phyloP scores from a whole-genome alignment of 345 rosid species.

The Excoecaria cochinchinensis region DNA sequence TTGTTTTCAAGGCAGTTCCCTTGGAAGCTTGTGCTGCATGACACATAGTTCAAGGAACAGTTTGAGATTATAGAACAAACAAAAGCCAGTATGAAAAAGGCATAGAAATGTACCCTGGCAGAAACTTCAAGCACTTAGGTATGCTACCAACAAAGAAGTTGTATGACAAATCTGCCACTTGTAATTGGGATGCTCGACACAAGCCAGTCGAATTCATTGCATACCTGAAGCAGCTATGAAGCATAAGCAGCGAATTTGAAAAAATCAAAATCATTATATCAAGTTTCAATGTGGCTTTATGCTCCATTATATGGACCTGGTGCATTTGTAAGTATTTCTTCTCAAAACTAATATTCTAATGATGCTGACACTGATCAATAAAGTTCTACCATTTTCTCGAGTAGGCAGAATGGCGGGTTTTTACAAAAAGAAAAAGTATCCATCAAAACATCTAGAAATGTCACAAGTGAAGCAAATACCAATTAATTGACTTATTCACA shows the following conservation, averaged over 20 bases:
- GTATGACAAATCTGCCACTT: slow-evolving; percentile 78
- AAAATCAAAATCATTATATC: neutral
- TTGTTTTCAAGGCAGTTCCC: slow-evolving; percentile 78
- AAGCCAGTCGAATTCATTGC: slow-evolving; percentile 64
- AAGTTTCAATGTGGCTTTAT: neutral
- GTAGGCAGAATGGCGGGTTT: neutral
- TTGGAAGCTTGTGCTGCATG: slow-evolving; percentile 74
- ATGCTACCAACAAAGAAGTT: slow-evolving; percentile 82
- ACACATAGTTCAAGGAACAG: slow-evolving; percentile 3
- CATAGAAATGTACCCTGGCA: slow-evolving; percentile 59
- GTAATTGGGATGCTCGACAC: slow-evolving; percentile 68
- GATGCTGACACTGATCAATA: neutral
- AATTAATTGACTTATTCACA: neutral
- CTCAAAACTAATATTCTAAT: neutral
- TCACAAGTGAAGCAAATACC: no score
- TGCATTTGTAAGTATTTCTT: neutral
- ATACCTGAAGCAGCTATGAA: slow-evolving; percentile 44
- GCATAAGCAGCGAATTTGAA: neutral
- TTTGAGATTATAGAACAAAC: slow-evolving; percentile 7
- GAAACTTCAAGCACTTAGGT: slow-evolving; percentile 77
- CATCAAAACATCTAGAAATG: neutral
- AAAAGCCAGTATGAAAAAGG: neutral
- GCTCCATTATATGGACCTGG: neutral
- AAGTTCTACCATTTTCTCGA: neutral
- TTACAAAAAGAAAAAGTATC: neutral